Conservation (phyloP, 2,329 filamentous ascomycete genomes). For the Stemphylium lycopersici region DNA sequence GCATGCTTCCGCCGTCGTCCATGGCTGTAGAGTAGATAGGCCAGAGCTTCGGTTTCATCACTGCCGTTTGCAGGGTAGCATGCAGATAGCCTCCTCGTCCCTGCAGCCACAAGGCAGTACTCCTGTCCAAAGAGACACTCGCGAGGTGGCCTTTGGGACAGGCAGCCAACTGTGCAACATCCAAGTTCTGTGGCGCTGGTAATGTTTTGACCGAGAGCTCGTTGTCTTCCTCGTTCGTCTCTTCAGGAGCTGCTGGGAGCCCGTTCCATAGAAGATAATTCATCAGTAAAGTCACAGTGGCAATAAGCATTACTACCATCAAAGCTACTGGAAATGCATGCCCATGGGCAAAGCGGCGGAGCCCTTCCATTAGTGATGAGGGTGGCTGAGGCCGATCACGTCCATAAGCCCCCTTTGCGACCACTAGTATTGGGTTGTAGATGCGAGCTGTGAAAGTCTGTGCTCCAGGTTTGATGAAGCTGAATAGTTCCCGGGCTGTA, state of each 20-base stretch:
- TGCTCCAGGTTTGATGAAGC: slow-evolving; percentile 73
- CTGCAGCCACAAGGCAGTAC: slow-evolving; percentile 66
- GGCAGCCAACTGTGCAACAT: slow-evolving; percentile 69
- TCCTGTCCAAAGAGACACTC: slow-evolving; percentile 73
- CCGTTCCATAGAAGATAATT: slow-evolving; percentile 76
- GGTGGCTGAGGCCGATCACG: slow-evolving; percentile 59
- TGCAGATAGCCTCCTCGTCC: slow-evolving; percentile 39
- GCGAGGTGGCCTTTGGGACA: slow-evolving; percentile 69
- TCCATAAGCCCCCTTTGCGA: slow-evolving; percentile 71
- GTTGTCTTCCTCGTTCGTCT: slow-evolving; percentile 57
- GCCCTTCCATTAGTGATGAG: slow-evolving; percentile 60
- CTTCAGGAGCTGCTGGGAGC: slow-evolving; percentile 51
- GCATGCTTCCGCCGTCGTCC: slow-evolving; percentile 67
- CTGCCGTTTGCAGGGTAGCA: slow-evolving; percentile 38
- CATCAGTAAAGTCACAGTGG: slow-evolving; percentile 72
- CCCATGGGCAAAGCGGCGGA: slow-evolving; percentile 59
- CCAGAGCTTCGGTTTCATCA: slow-evolving; percentile 47
- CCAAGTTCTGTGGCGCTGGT: slow-evolving; percentile 68
- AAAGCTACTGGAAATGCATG: slow-evolving; percentile 73
- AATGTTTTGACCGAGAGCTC: slow-evolving; percentile 67
- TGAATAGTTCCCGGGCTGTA: slow-evolving; percentile 76
- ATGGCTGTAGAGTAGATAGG: slow-evolving; percentile 67
- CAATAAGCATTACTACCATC: slow-evolving; percentile 66
- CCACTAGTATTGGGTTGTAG: slow-evolving; percentile 76
- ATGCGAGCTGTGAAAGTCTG: slow-evolving; percentile 76